A percentile compares a stretch with the other conserved stretches of the same genome.
Conservation (phyloP, 163 green algal species). For the Volvox carteri region DNA sequence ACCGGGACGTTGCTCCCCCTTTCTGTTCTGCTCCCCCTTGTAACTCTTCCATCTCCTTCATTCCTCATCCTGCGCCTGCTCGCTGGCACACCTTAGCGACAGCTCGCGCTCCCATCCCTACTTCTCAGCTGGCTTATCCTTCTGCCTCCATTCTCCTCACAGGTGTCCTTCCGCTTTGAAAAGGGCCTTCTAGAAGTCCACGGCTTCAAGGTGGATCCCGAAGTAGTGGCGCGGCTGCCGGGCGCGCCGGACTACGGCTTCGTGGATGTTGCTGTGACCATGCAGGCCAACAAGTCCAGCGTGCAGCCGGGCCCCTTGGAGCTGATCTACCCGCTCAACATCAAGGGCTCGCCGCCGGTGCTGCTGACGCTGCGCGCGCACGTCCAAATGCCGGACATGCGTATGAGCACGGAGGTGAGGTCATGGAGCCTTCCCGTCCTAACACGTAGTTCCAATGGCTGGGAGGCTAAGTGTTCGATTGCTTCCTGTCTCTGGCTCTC, state of each 20-base stretch:
- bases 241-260: conserved; percentile 72
- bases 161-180: conserved; percentile 77
- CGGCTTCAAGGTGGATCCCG: conserved; percentile 81
- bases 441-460: no score
- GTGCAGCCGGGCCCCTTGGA: conserved; percentile 66
- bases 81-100: background rate
- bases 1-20: no score
- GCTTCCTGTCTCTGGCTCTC: no score
- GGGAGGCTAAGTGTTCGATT: no score
- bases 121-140: no score
- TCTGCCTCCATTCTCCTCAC: no score
- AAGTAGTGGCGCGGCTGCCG: conserved; percentile 77
- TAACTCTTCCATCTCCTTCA: no score
- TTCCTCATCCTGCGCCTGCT: background rate
- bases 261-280: conserved; percentile 73
- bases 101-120: background rate
- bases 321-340: conserved; percentile 71
- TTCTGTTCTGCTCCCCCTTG: no score
- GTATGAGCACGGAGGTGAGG: conserved; percentile 29
- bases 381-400: conserved; percentile 49
- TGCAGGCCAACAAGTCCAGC: conserved; percentile 66
- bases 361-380: conserved; percentile 75
- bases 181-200: conserved; percentile 72
- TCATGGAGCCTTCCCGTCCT: no score
- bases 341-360: conserved; percentile 78